Percentiles rank a stretch among this genome's conserved stretches.
Conservation (phyloP, 176 grass and related monocot species). For the Raddia guianensis region DNA sequence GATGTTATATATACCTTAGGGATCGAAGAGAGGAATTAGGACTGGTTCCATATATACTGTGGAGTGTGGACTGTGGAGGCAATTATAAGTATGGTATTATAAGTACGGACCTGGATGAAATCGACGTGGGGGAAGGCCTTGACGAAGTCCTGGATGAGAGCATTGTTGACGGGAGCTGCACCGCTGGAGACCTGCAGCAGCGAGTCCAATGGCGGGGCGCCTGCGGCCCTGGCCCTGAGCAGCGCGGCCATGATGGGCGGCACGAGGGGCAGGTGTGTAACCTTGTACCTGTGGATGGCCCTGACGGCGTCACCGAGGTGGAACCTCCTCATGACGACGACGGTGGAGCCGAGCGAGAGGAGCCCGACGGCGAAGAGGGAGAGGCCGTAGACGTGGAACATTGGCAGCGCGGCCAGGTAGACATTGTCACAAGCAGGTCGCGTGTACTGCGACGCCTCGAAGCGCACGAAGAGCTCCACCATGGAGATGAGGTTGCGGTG, state of each 20-base stretch:
- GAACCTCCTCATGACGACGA: constrained; percentile 85
- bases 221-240: constrained; percentile 24
- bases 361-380: constrained; percentile 79
- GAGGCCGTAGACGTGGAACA: constrained; percentile 95
- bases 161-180: constrained; percentile 55
- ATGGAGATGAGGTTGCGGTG: constrained; percentile 82
- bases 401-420: constrained; percentile 75
- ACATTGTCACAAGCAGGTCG: constrained; percentile 62
- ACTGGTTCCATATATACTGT: too few relatives aligned
- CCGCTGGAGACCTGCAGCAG: constrained; percentile 71
- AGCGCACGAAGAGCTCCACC: constrained; percentile 69
- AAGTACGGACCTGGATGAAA: constrained; percentile 67
- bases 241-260: constrained; percentile 69
- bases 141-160: constrained; percentile 57
- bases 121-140: constrained; percentile 70
- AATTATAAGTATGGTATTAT: background rate
- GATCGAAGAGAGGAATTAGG: too few relatives aligned
- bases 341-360: constrained; percentile 68
- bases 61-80: too few relatives aligned
- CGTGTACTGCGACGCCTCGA: constrained; percentile 69
- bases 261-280: constrained; percentile 76
- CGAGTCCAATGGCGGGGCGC: constrained; percentile 37
- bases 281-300: constrained; percentile 48
- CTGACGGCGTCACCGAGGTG: constrained; percentile 43
- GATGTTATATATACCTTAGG: too few relatives aligned